These are phyloP conservation scores for Nitzschia inconspicua DNA, from an alignment of 108 stramenopile genomes.

Conservation along the genomic window DNA sequence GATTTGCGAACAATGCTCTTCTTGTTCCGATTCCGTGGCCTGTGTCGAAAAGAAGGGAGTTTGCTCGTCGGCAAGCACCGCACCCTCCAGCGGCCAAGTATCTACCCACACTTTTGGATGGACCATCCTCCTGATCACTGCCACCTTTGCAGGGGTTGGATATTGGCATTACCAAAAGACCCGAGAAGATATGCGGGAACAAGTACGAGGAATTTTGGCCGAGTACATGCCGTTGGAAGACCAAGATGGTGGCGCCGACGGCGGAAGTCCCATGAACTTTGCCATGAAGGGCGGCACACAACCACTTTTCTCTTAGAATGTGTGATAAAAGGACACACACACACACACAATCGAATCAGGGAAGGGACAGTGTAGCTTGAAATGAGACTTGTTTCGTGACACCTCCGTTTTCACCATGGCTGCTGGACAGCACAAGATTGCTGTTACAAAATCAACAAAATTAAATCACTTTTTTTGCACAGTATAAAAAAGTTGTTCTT, in stretches of 20 bases:
- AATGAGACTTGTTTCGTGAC: too few relatives aligned
- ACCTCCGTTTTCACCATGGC: too few relatives aligned
- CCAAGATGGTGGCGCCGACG: slow-evolving; percentile 9
- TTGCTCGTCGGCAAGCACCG: slow-evolving; percentile 5
- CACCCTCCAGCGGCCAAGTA: slow-evolving; percentile 20
- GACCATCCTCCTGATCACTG: slow-evolving; percentile 30
- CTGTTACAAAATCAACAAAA: too few relatives aligned
- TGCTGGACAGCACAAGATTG: too few relatives aligned
- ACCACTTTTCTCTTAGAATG: slow-evolving; percentile 3
- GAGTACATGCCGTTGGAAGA: slow-evolving; percentile 96
- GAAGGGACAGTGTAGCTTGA: too few relatives aligned
- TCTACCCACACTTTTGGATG: slow-evolving; percentile 36
- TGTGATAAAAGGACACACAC: too few relatives aligned
- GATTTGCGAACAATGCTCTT: slow-evolving; percentile 58
- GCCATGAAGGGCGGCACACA: slow-evolving; percentile 6
- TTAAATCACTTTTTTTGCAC: too few relatives aligned
- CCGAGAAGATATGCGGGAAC: slow-evolving; percentile 82
- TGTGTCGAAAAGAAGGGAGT: slow-evolving; percentile 33
- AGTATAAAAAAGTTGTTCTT: too few relatives aligned
- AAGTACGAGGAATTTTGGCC: slow-evolving; percentile 91
- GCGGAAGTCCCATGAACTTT: slow-evolving; percentile 3
- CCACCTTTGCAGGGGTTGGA: slow-evolving; percentile 57
- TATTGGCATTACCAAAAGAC: slow-evolving; percentile 80
- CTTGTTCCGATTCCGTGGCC: slow-evolving; percentile 26
- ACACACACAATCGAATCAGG: too few relatives aligned